Percentiles rank a stretch among this genome's conserved stretches.
Evolutionary conservation across 176 grass and related monocot species (phyloP).

Genomic region (Rhynchospora tenuis): DNA sequence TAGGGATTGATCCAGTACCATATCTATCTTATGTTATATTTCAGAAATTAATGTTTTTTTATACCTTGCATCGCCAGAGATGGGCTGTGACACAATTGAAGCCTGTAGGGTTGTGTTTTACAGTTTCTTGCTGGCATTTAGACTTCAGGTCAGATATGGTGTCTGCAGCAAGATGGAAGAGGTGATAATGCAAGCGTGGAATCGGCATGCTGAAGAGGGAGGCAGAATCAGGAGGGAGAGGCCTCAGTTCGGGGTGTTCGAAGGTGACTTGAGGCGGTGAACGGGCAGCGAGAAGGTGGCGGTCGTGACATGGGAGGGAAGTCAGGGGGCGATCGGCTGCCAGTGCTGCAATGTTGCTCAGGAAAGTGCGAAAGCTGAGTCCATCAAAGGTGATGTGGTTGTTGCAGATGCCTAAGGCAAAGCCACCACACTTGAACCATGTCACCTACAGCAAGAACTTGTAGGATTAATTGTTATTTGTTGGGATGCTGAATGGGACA

Average conservation of each 20-base stretch:
- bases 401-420: slow-evolving; percentile 17
- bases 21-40: background rate
- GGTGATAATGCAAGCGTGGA: background rate
- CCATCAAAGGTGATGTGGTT: slow-evolving; percentile 25
- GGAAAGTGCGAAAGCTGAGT: slow-evolving; percentile 1
- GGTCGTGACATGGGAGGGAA: background rate
- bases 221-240: background rate
- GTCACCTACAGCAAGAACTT: slow-evolving; percentile 18
- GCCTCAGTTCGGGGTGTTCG: background rate
- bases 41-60: background rate
- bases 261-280: background rate
- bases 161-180: background rate
- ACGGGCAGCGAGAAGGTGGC: background rate
- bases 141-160: background rate
- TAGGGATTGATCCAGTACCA: background rate
- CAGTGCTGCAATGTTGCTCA: background rate
- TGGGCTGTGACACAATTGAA: slow-evolving; percentile 14
- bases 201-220: background rate
- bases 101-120: slow-evolving; percentile 4
- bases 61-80: slow-evolving; percentile 25
- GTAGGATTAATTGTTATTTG: background rate
- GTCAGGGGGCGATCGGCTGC: background rate
- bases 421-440: slow-evolving; percentile 25
- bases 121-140: background rate
- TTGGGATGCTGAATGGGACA: background rate